Evolutionary conservation across 23 red algal genomes (phyloP).

Genomic region (Chondrus crispus): DNA sequence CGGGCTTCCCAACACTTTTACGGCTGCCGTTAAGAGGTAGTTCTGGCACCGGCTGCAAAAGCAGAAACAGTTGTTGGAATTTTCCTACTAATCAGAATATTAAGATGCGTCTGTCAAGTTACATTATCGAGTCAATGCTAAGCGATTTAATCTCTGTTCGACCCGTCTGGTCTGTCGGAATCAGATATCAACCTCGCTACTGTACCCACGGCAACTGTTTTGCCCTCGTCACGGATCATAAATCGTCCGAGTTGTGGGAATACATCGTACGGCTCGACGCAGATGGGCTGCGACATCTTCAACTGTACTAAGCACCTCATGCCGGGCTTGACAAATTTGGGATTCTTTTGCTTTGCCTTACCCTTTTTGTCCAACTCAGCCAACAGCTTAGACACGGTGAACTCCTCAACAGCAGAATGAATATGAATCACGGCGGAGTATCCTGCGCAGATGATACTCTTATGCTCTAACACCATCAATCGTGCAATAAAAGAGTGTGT

Average conservation of each 20-base stretch:
- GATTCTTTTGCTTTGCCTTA: slow-evolving; percentile 76
- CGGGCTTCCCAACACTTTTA: no score
- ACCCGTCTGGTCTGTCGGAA: neutral
- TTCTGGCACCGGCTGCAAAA: no score
- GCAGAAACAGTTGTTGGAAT: no score
- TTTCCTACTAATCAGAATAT: no score
- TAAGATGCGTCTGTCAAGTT: neutral
- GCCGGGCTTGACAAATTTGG: slow-evolving; percentile 95
- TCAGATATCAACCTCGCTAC: slow-evolving; percentile 63
- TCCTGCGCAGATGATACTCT: slow-evolving; percentile 93
- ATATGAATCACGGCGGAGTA: slow-evolving; percentile 94
- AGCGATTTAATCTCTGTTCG: neutral
- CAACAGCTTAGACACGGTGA: slow-evolving; percentile 65
- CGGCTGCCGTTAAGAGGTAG: no score
- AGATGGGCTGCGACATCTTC: slow-evolving; percentile 62
- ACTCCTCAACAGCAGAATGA: slow-evolving; percentile 84
- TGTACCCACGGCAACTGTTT: slow-evolving; percentile 88
- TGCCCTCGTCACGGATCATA: slow-evolving; percentile 95
- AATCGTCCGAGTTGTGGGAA: slow-evolving; percentile 95
- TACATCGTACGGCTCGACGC: slow-evolving; percentile 83
- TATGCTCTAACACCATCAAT: slow-evolving; percentile 95
- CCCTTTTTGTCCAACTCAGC: slow-evolving; percentile 85
- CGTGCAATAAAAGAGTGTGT: slow-evolving; percentile 77
- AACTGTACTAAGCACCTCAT: slow-evolving; percentile 80
- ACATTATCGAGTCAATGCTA: neutral